Percentiles rank a stretch among this genome's conserved stretches.
phyloP scores from a whole-genome alignment of 2,329 filamentous ascomycete species.

The Ustilaginoidea virens region DNA sequence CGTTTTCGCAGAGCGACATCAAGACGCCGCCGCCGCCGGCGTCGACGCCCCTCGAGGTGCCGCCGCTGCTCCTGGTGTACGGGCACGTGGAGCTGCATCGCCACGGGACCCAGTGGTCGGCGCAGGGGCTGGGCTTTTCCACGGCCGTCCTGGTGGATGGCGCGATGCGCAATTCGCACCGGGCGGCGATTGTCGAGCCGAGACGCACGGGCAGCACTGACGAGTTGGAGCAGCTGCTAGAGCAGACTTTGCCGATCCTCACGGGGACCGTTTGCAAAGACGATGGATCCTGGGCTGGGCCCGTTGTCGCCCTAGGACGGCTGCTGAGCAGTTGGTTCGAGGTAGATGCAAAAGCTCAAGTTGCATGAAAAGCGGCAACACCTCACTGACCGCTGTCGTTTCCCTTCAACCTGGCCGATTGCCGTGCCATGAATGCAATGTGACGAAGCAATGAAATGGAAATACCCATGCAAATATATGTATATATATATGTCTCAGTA shows the following conservation, averaged over 20 bases:
- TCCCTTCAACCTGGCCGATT: too few species aligned
- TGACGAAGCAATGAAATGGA: not conserved
- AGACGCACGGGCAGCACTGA: conserved; percentile 13
- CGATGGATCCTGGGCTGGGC: conserved; percentile 39
- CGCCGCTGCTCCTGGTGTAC: conserved; percentile 43
- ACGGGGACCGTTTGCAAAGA: conserved; percentile 37
- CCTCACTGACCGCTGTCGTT: too few species aligned
- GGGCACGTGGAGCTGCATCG: conserved; percentile 51
- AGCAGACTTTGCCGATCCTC: conserved; percentile 44
- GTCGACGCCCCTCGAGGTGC: conserved; percentile 3
- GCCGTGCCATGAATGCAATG: too few species aligned
- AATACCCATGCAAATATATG: not conserved
- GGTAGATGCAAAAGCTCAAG: not conserved
- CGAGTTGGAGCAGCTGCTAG: conserved; percentile 23
- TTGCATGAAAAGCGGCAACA: too few species aligned
- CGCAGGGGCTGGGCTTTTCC: conserved; percentile 51
- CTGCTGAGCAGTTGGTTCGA: conserved; percentile 52
- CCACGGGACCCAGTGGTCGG: conserved; percentile 58
- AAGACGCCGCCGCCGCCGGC: conserved; percentile 20
- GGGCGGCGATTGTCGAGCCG: conserved; percentile 32
- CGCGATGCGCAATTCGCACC: conserved; percentile 29
- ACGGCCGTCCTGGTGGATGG: conserved; percentile 48
- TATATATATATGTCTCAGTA: not conserved
- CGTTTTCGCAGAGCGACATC: conserved; percentile 27
- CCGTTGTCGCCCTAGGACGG: conserved; percentile 39